Evolutionary conservation across 1,284 basidiomycete genomes (phyloP).

Genomic region (Melampsora larici-populina): DNA sequence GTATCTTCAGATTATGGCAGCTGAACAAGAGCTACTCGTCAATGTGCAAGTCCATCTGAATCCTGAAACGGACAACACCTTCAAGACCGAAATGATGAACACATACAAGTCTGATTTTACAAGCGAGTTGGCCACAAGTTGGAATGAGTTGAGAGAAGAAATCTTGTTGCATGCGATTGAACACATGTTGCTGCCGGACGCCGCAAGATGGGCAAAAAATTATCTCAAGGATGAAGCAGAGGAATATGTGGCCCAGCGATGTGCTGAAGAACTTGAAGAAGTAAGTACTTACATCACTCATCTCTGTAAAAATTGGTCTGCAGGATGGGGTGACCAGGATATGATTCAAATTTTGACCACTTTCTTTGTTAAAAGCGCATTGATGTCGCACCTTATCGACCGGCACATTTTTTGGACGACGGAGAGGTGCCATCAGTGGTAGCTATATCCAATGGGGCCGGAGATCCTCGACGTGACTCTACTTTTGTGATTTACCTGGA

Average conservation of each 20-base stretch:
- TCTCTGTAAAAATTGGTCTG: conserved; percentile 36
- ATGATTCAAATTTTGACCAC: not conserved
- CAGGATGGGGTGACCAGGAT: conserved; percentile 45
- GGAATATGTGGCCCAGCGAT: conserved; percentile 69
- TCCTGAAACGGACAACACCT: conserved; percentile 62
- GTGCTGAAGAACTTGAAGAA: conserved; percentile 66
- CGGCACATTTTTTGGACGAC: conserved; percentile 61
- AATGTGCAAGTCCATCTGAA: conserved; percentile 70
- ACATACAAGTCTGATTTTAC: conserved; percentile 82
- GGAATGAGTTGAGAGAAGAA: conserved; percentile 82
- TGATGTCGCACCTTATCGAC: conserved; percentile 66
- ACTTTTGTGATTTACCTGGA: conserved; percentile 83
- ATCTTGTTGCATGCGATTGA: conserved; percentile 75
- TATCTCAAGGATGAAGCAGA: conserved; percentile 86
- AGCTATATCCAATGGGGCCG: conserved; percentile 89
- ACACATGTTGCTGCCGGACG: conserved; percentile 74
- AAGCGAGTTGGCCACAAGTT: conserved; percentile 78
- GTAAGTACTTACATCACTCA: conserved; percentile 58
- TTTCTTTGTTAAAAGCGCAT: conserved; percentile 52
- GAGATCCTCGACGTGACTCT: conserved; percentile 84
- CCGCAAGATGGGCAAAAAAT: conserved; percentile 81
- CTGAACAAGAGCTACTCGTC: conserved; percentile 83
- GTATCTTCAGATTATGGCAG: conserved; percentile 85
- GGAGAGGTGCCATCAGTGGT: conserved; percentile 80
- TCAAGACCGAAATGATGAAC: conserved; percentile 71